phyloP scores from a whole-genome alignment of 805 yeast species.

The Brettanomyces bruxellensis region DNA sequence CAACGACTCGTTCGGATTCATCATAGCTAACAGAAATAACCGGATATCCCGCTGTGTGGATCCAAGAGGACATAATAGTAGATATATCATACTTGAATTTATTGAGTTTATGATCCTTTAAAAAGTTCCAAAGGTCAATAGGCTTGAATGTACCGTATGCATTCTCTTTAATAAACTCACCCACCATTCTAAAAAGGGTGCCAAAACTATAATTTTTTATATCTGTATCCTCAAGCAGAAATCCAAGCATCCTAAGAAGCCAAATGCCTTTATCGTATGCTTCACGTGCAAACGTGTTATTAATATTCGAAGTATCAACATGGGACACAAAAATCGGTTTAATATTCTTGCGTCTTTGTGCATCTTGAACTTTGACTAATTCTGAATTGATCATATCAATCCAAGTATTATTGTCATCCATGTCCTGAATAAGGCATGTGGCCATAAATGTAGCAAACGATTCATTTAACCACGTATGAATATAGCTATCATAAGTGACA shows the following conservation, averaged over 20 bases:
- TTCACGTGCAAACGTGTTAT: constrained; percentile 38
- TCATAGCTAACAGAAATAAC: constrained; percentile 32
- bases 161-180: constrained; percentile 28
- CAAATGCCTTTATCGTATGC: constrained; percentile 56
- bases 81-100: constrained; percentile 32
- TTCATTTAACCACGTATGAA: constrained; percentile 66
- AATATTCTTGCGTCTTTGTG: constrained; percentile 24
- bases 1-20: constrained; percentile 26
- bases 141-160: constrained; percentile 36
- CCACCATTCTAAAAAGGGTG: constrained; percentile 24
- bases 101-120: constrained; percentile 19
- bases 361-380: constrained; percentile 22
- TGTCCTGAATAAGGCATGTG: constrained; percentile 23
- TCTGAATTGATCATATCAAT: constrained; percentile 20
- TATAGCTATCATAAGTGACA: constrained; percentile 61
- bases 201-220: constrained; percentile 20
- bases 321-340: constrained; percentile 29
- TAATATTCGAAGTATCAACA: constrained; percentile 29
- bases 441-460: constrained; percentile 73
- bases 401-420: constrained; percentile 24
- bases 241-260: constrained; percentile 43
- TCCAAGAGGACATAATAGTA: constrained; percentile 51
- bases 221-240: constrained; percentile 26
- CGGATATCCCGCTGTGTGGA: constrained; percentile 56
- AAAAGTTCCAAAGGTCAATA: constrained; percentile 42